phyloP scores from a whole-genome alignment of 73 alveolate genomes.

The Paramecium sonneborni region DNA sequence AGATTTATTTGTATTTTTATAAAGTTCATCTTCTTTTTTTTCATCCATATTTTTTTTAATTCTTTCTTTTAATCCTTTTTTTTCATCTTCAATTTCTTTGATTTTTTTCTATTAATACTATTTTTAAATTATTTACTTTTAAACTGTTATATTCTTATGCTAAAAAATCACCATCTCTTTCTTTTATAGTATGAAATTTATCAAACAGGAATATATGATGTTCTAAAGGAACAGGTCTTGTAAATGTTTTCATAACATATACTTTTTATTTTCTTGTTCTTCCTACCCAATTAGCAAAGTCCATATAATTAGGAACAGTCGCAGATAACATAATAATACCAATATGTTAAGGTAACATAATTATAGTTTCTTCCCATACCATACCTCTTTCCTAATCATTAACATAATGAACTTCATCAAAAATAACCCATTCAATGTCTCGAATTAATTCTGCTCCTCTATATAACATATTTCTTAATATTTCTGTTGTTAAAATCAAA shows the following conservation, averaged over 20 bases:
- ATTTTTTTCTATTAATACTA: constrained; percentile 23
- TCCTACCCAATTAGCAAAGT: constrained; percentile 99
- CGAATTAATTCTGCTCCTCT: constrained; percentile 84
- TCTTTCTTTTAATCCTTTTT: constrained; percentile 59
- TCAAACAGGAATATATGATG: constrained; percentile 83
- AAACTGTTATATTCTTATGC: constrained; percentile 8
- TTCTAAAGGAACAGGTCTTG: constrained; percentile 96
- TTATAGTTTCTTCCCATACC: constrained; percentile 99
- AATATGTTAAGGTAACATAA: constrained; percentile 90
- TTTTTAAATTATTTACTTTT: constrained; percentile 52
- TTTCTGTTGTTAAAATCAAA: constrained; percentile 98
- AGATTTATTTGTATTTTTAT: constrained; percentile 69
- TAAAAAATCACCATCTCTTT: constrained; percentile 68
- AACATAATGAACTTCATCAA: constrained; percentile 93
- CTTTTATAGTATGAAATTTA: constrained; percentile 78
- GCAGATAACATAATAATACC: constrained; percentile 76
- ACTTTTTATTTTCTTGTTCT: constrained; percentile 88
- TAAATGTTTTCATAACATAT: constrained; percentile 88
- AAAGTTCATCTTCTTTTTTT: constrained; percentile 71
- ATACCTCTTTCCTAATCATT: constrained; percentile 97
- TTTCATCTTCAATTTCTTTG: constrained; percentile 52
- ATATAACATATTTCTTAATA: constrained; percentile 87
- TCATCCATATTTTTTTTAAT: constrained; percentile 63
- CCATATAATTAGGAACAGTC: constrained; percentile 97
- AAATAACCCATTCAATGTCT: constrained; percentile 80